phyloP scores from a whole-genome alignment of 345 rosid species.

The Brassica nigra region DNA sequence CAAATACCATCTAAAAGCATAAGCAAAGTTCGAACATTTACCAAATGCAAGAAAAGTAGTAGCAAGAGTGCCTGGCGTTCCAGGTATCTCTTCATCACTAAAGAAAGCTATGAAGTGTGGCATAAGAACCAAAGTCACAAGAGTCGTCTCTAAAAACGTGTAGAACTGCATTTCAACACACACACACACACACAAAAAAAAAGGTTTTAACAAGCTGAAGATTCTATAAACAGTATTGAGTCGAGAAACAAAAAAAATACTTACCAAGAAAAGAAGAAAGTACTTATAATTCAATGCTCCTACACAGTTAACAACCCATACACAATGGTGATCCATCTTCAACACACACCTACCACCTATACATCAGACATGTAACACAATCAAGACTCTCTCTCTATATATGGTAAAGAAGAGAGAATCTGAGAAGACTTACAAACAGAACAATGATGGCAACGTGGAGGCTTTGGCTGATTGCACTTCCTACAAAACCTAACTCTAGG shows the following conservation, averaged over 20 bases:
- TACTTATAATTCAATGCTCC: constrained; percentile 96
- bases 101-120: constrained; percentile 94
- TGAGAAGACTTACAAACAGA: constrained; percentile 78
- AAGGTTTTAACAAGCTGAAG: constrained; percentile 8
- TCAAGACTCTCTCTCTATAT: not conserved
- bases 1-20: constrained; percentile 3
- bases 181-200: not conserved
- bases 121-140: constrained; percentile 80
- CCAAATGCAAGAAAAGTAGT: constrained; percentile 97
- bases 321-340: constrained; percentile 99
- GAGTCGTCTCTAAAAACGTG: constrained; percentile 93
- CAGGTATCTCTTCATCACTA: constrained; percentile 94
- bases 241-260: constrained; percentile 17
- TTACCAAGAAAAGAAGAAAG: constrained; percentile 96
- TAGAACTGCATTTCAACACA: constrained; percentile 72
- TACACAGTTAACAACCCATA: constrained; percentile 99
- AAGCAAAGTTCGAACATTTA: constrained; percentile 39
- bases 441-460: constrained; percentile 97
- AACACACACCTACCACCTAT: constrained; percentile 92
- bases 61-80: constrained; percentile 92
- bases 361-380: constrained; percentile 16
- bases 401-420: constrained; percentile 1
- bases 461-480: constrained; percentile 90
- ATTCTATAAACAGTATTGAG: constrained; percentile 4
- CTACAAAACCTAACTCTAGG: constrained; percentile 78